Evolutionary conservation across 305 asterid genomes (phyloP), one percentile per base, ranked within the genome.

Genomic region (Fraxinus xanthoxyloides): DNA sequence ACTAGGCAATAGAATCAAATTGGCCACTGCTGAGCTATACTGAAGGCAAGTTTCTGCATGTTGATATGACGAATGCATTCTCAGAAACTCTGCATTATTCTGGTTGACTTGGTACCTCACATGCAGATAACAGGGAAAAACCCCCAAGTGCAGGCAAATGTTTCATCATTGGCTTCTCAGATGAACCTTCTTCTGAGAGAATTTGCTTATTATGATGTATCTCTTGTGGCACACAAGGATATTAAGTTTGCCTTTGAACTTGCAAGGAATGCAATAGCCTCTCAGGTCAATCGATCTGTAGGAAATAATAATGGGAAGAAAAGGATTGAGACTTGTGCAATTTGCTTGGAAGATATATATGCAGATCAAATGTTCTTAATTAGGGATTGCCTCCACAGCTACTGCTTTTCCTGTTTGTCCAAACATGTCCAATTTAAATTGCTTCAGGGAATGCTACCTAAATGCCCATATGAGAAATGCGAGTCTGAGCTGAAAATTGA

Each of bases 381-480:
- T 77, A 26, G 85, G 35, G 88, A 79, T 35, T 93, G 97, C 81
- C 77, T 8, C 13, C 97, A 93, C 75, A 79, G 90, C 31, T 93
- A 85, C 86, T 93, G 94, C 67, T 84, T 78, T 79, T 79, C 87
- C 4, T 93, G 97, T 78, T 82, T 89, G 93, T 85, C 86, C 21
- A 89, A 81, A 32, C 93, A 93, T 63, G 91, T 86, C 75, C 92
- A 90, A 34, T 87, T 81, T 73, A 93, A 90, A 83, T 85, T 93
- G 87, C 95, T 85, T 80, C 87, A 83, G 75, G 94, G 95, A 78
- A 77, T 80, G 72, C 77, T 90, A 24, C 94, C 97, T 21, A 83
- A 82, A 72, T 92, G 97, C 72, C 97, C 97, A 75, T 85, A 78
- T 56, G 93, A 87, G 73, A 81, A 77, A 3, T 93, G 97, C 84